Conservation (phyloP, 495 filamentous ascomycete genomes). For the Penicillium chermesinum region DNA sequence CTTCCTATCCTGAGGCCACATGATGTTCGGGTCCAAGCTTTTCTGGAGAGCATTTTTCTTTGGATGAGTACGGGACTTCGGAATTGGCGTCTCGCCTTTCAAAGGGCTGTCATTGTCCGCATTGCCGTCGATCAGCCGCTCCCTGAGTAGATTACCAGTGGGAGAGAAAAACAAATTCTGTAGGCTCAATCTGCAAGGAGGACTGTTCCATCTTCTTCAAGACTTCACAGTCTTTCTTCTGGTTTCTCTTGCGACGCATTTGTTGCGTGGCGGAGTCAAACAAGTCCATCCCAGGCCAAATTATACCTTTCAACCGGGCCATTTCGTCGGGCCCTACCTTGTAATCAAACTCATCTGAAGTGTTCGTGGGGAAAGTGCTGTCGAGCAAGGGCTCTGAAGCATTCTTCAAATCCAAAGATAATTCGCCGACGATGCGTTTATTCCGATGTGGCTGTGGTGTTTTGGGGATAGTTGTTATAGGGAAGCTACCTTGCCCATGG, state of each 20-base stretch:
- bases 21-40: constrained; percentile 31
- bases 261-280: constrained; percentile 79
- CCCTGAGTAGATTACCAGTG: constrained; percentile 49
- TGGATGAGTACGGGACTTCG: constrained; percentile 26
- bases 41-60: constrained; percentile 22
- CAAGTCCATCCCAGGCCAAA: constrained; percentile 80
- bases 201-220: constrained; percentile 64
- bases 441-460: constrained; percentile 17
- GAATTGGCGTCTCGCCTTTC: constrained; percentile 45
- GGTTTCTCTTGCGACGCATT: constrained; percentile 76
- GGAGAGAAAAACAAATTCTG: constrained; percentile 64
- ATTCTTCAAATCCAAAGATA: constrained; percentile 5
- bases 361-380: not conserved
- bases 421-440: not conserved
- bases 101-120: constrained; percentile 48
- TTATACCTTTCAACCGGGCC: constrained; percentile 62
- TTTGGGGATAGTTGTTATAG: not conserved
- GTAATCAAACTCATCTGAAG: constrained; percentile 13
- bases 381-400: constrained; percentile 10
- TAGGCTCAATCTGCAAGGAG: constrained; percentile 62
- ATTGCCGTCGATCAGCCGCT: constrained; percentile 53
- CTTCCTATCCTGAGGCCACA: constrained; percentile 23
- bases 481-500: not conserved
- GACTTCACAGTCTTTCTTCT: constrained; percentile 72
- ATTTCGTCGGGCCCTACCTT: constrained; percentile 38